Percentiles rank a stretch among this genome's conserved stretches.
Evolutionary conservation across 208 protist genomes (phyloP).

Genomic region (Trypanosoma brucei): DNA sequence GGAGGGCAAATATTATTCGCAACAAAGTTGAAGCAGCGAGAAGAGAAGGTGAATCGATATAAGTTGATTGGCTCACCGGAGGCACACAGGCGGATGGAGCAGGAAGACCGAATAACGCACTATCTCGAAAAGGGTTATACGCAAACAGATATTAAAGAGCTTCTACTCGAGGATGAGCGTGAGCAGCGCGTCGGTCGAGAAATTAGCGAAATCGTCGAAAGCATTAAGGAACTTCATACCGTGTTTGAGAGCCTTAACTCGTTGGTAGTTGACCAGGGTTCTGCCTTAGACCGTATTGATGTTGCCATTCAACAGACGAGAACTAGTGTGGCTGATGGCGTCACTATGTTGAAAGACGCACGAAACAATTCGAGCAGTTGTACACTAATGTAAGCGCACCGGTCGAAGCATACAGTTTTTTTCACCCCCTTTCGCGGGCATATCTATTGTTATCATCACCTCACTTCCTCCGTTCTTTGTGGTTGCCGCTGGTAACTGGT

Average conservation of each 20-base stretch:
- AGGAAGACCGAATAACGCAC: constrained; percentile 56
- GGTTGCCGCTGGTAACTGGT: too few relatives aligned
- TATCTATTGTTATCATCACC: too few relatives aligned
- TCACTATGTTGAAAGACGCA: constrained; percentile 79
- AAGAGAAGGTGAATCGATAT: constrained; percentile 49
- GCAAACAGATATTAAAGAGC: constrained; percentile 62
- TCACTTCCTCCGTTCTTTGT: too few relatives aligned
- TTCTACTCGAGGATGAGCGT: constrained; percentile 63
- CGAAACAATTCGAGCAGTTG: constrained; percentile 65
- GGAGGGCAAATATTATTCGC: constrained; percentile 56
- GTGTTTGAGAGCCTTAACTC: constrained; percentile 81
- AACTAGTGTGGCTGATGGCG: constrained; percentile 40
- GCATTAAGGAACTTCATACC: constrained; percentile 79
- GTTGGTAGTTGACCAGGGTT: constrained; percentile 85
- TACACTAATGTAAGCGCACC: constrained; percentile 34
- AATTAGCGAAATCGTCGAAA: constrained; percentile 71
- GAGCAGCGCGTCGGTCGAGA: constrained; percentile 62
- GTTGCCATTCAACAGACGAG: constrained; percentile 79
- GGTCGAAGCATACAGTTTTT: too few relatives aligned
- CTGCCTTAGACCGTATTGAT: constrained; percentile 90
- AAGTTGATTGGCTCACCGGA: constrained; percentile 55
- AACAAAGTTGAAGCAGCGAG: constrained; percentile 34
- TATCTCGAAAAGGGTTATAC: constrained; percentile 80
- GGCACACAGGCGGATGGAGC: constrained; percentile 37
- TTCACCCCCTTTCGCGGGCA: too few relatives aligned